Conservation (phyloP, 176 grass and related monocot species). For the Coix lacrymajobi region DNA sequence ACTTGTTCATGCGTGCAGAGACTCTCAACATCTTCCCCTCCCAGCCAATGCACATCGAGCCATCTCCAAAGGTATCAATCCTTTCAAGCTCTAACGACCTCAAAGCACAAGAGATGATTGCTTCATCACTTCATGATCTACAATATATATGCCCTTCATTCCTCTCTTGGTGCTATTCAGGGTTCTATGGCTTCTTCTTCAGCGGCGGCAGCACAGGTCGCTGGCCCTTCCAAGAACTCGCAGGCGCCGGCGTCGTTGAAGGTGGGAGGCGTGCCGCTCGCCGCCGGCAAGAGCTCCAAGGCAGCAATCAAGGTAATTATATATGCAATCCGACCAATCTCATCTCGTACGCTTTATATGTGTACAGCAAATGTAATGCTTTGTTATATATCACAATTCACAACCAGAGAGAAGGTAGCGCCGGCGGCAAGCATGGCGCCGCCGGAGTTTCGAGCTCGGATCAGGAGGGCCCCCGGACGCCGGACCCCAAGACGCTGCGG, state of each 20-base stretch:
- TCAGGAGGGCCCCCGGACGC: constrained; percentile 40
- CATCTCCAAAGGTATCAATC: constrained; percentile 30
- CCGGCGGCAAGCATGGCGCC: constrained; percentile 1
- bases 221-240: constrained; percentile 21
- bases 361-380: background rate
- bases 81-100: background rate
- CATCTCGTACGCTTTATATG: background rate
- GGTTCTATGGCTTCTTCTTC: constrained; percentile 6
- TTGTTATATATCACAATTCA: background rate
- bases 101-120: background rate
- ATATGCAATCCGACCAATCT: background rate
- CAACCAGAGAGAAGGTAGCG: constrained; percentile 26
- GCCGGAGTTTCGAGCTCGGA: constrained; percentile 23
- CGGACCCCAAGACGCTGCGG: constrained; percentile 51
- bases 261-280: background rate
- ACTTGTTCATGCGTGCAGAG: constrained; percentile 49
- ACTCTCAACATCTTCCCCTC: constrained; percentile 71
- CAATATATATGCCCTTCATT: too few species aligned
- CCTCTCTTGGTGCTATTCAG: background rate
- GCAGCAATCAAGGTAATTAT: constrained; percentile 30
- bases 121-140: background rate
- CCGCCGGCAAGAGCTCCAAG: constrained; percentile 19
- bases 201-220: background rate
- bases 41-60: constrained; percentile 47
- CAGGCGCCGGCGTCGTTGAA: background rate